phyloP scores from a whole-genome alignment of 176 grass and related monocot species.

The Aegilops bicornis region DNA sequence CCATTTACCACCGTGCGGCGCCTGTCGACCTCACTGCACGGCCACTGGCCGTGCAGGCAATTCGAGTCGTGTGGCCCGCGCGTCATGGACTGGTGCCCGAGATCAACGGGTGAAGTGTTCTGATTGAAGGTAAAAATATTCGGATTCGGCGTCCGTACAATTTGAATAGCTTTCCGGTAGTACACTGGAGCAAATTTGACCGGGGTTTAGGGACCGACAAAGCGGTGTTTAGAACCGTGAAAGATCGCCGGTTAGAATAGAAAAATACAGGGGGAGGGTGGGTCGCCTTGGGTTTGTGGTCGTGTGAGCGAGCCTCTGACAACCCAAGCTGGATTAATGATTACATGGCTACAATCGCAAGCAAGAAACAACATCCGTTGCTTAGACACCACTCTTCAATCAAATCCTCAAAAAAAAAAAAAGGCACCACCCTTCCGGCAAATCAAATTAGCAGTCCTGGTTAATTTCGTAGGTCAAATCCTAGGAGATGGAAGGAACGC shows the following conservation, averaged over 20 bases:
- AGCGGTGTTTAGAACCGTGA: slow-evolving; percentile 44
- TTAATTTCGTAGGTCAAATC: slow-evolving; percentile 31
- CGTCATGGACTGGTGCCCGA: neutral
- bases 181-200: slow-evolving; percentile 33
- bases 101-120: too few species aligned
- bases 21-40: neutral
- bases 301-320: neutral
- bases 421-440: neutral
- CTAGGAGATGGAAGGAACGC: neutral
- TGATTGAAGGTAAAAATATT: neutral
- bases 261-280: neutral
- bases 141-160: neutral
- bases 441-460: slow-evolving; percentile 7
- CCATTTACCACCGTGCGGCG: neutral
- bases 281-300: neutral
- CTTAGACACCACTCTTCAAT: slow-evolving; percentile 39
- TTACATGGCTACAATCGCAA: neutral
- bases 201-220: slow-evolving; percentile 48
- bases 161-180: neutral
- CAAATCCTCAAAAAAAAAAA: too few species aligned
- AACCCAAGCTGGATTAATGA: slow-evolving; percentile 28
- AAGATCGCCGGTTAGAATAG: neutral
- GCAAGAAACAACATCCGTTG: slow-evolving; percentile 46
- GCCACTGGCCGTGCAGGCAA: neutral
- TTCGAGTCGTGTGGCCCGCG: neutral